These are phyloP conservation scores for Fraxinus angustifolia DNA, from an alignment of 305 asterid genomes.

Conservation along the genomic window DNA sequence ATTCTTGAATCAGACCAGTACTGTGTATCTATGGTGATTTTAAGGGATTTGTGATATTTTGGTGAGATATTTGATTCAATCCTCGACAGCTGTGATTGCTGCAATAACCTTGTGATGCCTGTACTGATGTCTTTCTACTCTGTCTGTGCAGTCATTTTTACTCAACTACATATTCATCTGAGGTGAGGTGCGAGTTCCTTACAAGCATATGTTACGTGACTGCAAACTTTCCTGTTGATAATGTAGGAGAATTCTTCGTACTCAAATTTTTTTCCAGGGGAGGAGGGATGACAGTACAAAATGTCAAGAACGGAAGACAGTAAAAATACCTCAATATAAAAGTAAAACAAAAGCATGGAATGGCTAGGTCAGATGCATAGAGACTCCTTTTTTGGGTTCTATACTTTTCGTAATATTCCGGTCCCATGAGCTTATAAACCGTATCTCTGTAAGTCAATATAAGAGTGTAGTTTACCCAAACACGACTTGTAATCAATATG, in stretches of 20 bases:
- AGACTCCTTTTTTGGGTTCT: background rate
- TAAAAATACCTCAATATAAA: background rate
- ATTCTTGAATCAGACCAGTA: background rate
- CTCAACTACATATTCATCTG: background rate
- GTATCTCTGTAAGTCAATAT: too few species aligned
- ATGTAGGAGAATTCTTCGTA: background rate
- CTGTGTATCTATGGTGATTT: background rate
- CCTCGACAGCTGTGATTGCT: background rate
- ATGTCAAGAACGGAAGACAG: background rate
- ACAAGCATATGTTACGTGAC: background rate
- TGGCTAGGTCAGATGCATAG: background rate
- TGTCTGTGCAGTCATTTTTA: background rate
- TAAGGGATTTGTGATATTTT: background rate
- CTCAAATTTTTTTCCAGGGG: background rate
- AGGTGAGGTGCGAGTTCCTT: background rate
- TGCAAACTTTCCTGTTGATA: background rate
- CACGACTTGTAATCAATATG: too few species aligned
- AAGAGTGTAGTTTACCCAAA: too few species aligned
- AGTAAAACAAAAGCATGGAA: background rate
- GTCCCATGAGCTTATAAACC: too few species aligned
- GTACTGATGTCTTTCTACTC: too few species aligned
- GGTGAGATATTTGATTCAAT: background rate
- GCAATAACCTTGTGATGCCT: background rate
- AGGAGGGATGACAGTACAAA: background rate
- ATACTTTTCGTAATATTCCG: background rate